Percentiles rank a stretch among this genome's conserved stretches.
Evolutionary conservation across 108 stramenopile species (phyloP).

Genomic region (Schizochytrium sp.): DNA sequence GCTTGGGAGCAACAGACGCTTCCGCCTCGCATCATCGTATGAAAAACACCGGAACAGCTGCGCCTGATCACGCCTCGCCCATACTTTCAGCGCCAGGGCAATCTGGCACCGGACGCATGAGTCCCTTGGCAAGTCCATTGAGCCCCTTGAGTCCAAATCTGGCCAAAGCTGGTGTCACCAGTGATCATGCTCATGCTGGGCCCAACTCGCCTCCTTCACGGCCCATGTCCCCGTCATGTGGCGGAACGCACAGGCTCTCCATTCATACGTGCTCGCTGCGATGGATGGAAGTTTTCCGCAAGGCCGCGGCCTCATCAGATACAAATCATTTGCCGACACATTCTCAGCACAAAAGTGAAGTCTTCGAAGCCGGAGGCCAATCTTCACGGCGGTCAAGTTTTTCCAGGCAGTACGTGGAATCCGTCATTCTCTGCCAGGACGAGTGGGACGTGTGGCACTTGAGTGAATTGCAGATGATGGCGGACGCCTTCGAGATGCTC

Average conservation of each 20-base stretch:
- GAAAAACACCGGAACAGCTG: too few relatives aligned
- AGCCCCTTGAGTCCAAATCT: neutral
- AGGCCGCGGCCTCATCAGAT: neutral
- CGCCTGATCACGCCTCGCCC: too few relatives aligned
- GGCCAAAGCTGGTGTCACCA: neutral
- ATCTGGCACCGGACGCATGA: too few relatives aligned
- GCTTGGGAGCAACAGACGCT: too few relatives aligned
- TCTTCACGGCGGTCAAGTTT: neutral
- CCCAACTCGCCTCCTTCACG: neutral
- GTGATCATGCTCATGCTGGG: neutral
- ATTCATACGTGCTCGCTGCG: neutral
- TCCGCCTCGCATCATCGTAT: too few relatives aligned
- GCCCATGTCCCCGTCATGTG: neutral
- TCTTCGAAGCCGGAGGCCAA: too few relatives aligned
- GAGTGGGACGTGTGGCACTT: constrained; percentile 12
- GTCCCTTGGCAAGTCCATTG: neutral
- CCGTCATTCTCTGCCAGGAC: neutral
- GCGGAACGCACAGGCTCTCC: neutral
- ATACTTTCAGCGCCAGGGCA: too few relatives aligned
- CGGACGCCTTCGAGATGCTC: neutral
- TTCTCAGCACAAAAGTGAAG: too few relatives aligned
- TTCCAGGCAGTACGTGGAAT: neutral
- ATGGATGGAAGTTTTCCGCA: neutral
- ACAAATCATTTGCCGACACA: too few relatives aligned
- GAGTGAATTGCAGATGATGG: constrained; percentile 1